Conservation (phyloP, 306 rosid species). For the Amphicarpaea edgeworthii region DNA sequence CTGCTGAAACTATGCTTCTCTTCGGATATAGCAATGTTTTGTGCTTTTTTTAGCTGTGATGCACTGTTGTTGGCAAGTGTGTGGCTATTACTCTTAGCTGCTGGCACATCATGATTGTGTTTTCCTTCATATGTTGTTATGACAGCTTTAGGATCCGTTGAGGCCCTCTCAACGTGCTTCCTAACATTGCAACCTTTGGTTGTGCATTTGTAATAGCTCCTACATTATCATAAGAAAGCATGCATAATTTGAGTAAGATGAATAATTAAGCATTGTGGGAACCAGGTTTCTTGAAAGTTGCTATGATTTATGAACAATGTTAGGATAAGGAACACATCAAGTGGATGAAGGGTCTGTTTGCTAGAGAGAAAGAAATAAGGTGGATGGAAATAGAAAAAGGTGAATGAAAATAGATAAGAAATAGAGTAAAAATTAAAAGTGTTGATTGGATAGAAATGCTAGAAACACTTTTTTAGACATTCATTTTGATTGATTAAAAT, state of each 20-base stretch:
- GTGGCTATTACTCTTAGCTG: constrained; percentile 68
- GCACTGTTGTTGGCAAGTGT: constrained; percentile 53
- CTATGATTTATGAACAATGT: no score
- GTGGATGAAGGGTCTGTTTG: no score
- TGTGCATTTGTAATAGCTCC: constrained; percentile 89
- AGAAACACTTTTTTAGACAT: no score
- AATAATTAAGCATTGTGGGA: background rate
- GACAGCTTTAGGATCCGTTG: constrained; percentile 24
- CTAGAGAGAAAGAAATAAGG: no score
- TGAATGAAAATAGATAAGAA: no score
- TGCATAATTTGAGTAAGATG: background rate
- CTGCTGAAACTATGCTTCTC: constrained; percentile 43
- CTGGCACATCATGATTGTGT: constrained; percentile 80
- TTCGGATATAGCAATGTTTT: constrained; percentile 31
- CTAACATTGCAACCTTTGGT: constrained; percentile 71
- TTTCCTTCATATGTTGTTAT: constrained; percentile 76
- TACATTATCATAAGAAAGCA: constrained; percentile 41
- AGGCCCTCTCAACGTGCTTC: constrained; percentile 62
- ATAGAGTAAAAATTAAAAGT: no score
- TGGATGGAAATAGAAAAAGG: no score
- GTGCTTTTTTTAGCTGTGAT: constrained; percentile 52
- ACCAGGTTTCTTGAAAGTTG: no score
- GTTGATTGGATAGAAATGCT: no score
- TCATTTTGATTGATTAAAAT: no score
- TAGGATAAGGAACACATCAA: no score